Conservation (phyloP, 179 eudicot species). For the Beta lomatogona region DNA sequence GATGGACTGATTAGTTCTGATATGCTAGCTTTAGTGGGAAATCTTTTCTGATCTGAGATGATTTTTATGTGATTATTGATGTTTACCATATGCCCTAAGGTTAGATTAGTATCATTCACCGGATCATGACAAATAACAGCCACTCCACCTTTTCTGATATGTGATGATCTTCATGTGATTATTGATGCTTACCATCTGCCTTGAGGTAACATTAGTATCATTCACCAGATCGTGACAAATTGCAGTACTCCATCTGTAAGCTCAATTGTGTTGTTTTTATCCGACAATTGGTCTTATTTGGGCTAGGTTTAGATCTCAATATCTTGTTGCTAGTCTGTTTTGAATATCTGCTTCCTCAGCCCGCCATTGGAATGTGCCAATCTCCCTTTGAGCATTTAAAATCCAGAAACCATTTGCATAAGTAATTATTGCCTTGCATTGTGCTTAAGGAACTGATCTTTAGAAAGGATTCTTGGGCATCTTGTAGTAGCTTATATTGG, state of each 20-base stretch:
- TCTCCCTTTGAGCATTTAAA: background rate
- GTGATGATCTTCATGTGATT: background rate
- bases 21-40: background rate
- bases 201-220: background rate
- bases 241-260: background rate
- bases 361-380: background rate
- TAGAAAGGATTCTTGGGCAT: background rate
- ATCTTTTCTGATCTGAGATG: too few species aligned
- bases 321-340: background rate
- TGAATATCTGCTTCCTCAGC: background rate
- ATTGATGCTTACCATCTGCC: conserved; percentile 8
- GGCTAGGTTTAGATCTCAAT: conserved; percentile 9
- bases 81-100: too few species aligned
- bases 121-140: too few species aligned
- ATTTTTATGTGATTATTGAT: too few species aligned
- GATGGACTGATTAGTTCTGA: background rate
- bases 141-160: background rate
- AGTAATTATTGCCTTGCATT: background rate
- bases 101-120: too few species aligned
- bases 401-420: background rate
- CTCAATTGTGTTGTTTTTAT: conserved; percentile 1
- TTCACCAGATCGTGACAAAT: background rate
- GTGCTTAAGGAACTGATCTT: background rate
- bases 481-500: background rate
- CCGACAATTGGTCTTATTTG: background rate